These are phyloP conservation scores for Sclerotinia subarctica DNA, from an alignment of 2,329 filamentous ascomycete species.

Conservation along the genomic window DNA sequence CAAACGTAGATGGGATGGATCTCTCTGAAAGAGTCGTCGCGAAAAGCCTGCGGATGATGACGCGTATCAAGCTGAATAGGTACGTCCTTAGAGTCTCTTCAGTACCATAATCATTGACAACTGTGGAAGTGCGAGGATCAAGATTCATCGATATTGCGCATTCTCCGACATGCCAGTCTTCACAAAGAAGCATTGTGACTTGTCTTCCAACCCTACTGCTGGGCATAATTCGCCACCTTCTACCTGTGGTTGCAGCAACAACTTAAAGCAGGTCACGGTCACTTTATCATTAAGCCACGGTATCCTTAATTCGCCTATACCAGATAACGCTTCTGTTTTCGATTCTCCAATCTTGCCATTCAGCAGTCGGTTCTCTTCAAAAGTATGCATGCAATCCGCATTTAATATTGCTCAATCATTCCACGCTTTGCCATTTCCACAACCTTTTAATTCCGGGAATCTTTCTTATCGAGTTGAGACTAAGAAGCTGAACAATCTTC, in stretches of 20 bases:
- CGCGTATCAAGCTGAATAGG: conserved; percentile 45
- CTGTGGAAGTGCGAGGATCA: conserved; percentile 46
- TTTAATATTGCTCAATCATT: conserved; percentile 49
- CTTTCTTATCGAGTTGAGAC: background rate
- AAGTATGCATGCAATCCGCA: conserved; percentile 49
- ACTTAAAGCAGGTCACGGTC: background rate
- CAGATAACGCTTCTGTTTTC: conserved; percentile 3
- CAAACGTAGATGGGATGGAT: conserved; percentile 40
- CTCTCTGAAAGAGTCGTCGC: conserved; percentile 43
- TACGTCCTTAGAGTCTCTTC: background rate
- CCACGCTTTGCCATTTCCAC: conserved; percentile 46
- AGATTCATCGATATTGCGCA: conserved; percentile 51
- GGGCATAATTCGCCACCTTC: background rate
- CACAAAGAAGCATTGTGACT: conserved; percentile 48
- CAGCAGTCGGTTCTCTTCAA: conserved; percentile 47
- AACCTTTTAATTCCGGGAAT: conserved; percentile 6
- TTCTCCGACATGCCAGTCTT: conserved; percentile 52
- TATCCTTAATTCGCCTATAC: conserved; percentile 13
- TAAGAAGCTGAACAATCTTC: conserved; percentile 19
- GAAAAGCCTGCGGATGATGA: conserved; percentile 46
- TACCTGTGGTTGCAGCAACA: conserved; percentile 15
- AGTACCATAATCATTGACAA: background rate
- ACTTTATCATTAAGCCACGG: background rate
- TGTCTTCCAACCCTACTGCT: conserved; percentile 32
- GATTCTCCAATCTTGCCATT: conserved; percentile 42